Conservation (phyloP, 176 grass and related monocot genomes). For the Saccharum spontaneum region DNA sequence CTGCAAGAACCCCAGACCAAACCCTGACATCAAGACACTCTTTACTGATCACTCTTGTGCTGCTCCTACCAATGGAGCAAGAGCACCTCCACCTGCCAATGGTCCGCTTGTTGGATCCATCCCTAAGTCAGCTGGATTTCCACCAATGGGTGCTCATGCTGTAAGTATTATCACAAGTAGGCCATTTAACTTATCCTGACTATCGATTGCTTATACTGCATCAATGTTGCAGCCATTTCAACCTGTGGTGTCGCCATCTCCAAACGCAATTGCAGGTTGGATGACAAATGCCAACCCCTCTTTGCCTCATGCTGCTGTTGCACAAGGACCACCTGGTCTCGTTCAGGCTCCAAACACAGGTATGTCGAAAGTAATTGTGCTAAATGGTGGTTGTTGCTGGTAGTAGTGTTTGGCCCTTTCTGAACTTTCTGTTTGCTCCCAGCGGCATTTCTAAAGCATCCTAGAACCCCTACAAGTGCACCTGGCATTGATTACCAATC, state of each 20-base stretch:
- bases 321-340: conserved; percentile 86
- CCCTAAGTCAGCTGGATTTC: conserved; percentile 87
- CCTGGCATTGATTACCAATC: conserved; percentile 94
- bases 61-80: conserved; percentile 79
- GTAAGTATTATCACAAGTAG: conserved; percentile 42
- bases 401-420: conserved; percentile 26
- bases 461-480: conserved; percentile 78
- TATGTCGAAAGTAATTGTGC: conserved; percentile 38
- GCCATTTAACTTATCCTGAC: conserved; percentile 3
- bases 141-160: conserved; percentile 87
- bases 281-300: conserved; percentile 95
- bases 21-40: conserved; percentile 98
- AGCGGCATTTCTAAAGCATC: conserved; percentile 97
- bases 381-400: conserved; percentile 6
- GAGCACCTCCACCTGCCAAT: conserved; percentile 77
- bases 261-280: conserved; percentile 96
- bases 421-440: conserved; percentile 28
- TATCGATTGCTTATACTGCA: conserved; percentile 11
- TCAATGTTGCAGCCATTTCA: conserved; percentile 80
- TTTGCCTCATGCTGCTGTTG: conserved; percentile 74
- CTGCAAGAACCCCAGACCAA: conserved; percentile 98
- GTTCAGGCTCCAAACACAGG: conserved; percentile 86
- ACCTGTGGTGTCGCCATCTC: conserved; percentile 89
- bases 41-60: conserved; percentile 98
- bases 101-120: conserved; percentile 94